phyloP scores from a whole-genome alignment of 805 yeast genomes.

The Wickerhamiella galacta region DNA sequence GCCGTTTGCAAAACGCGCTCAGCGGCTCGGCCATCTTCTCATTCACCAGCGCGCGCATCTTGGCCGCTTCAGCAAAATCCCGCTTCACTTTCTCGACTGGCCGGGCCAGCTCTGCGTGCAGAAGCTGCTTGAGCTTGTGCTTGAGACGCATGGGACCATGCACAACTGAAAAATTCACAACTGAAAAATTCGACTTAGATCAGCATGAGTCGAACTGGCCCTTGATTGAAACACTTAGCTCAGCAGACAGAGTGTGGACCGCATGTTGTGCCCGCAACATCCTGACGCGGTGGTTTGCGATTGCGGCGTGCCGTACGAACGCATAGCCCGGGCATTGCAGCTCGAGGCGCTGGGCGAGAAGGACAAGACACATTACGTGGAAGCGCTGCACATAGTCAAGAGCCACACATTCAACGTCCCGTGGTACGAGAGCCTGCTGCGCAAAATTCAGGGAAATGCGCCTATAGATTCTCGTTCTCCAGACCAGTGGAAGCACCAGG shows the following conservation, averaged over 20 bases:
- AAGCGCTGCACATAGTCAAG: neutral
- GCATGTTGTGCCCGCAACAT: neutral
- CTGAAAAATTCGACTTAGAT: too few relatives aligned
- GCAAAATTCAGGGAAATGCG: too few relatives aligned
- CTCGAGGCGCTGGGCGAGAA: neutral
- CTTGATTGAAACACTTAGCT: too few relatives aligned
- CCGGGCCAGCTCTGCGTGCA: slow-evolving; percentile 4
- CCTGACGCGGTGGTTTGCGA: neutral
- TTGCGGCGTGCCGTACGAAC: neutral
- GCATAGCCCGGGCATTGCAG: neutral
- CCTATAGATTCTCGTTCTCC: neutral
- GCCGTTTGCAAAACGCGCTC: slow-evolving; percentile 8
- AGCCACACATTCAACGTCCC: neutral
- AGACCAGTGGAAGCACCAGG: neutral
- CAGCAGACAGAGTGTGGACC: too few relatives aligned
- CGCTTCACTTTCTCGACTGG: slow-evolving; percentile 1
- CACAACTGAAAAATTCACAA: neutral
- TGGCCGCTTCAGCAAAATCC: slow-evolving; percentile 8
- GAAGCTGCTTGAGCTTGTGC: slow-evolving; percentile 6
- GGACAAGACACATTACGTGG: neutral
- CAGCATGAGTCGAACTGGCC: too few relatives aligned
- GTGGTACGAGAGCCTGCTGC: too few relatives aligned
- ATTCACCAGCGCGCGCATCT: slow-evolving; percentile 8
- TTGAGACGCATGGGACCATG: slow-evolving; percentile 3
- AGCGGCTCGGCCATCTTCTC: slow-evolving; percentile 7